phyloP scores from a whole-genome alignment of 2,329 filamentous ascomycete species.

The Aspergillus pseudotamarii region DNA sequence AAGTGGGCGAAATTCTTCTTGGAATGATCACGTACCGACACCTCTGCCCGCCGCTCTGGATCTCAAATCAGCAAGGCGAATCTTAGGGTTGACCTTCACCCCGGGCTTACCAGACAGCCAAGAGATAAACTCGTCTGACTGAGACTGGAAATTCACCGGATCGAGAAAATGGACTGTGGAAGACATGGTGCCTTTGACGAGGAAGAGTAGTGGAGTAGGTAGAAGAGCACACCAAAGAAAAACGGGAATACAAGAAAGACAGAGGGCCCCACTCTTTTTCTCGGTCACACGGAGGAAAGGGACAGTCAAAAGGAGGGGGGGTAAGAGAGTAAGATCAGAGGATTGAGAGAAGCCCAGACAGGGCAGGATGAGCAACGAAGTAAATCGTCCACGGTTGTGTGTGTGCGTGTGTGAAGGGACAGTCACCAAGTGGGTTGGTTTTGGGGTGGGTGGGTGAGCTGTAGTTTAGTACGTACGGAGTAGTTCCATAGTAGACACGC shows the following conservation, averaged over 20 bases:
- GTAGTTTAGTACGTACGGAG: not conserved
- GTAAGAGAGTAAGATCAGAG: not conserved
- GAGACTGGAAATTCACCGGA: constrained; percentile 45
- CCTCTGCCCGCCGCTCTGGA: constrained; percentile 61
- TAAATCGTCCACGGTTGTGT: not conserved
- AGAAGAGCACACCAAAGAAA: constrained; percentile 16
- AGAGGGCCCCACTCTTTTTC: constrained; percentile 1
- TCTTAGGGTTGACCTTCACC: constrained; percentile 60
- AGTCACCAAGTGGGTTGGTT: not conserved
- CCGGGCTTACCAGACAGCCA: constrained; percentile 59
- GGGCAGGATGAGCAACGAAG: not conserved
- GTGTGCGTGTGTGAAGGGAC: constrained; percentile 1
- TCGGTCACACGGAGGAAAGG: not conserved
- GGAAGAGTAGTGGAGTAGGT: constrained; percentile 9
- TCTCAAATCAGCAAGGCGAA: constrained; percentile 61
- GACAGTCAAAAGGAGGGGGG: constrained; percentile 6
- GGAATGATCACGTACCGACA: constrained; percentile 56
- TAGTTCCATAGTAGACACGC: constrained; percentile 2
- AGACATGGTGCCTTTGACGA: constrained; percentile 33
- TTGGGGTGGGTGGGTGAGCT: not conserved
- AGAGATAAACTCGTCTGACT: constrained; percentile 55
- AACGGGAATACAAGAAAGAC: constrained; percentile 6
- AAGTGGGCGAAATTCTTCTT: constrained; percentile 23
- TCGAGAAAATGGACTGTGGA: constrained; percentile 38
- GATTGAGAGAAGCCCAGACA: not conserved